Base-by-base conservation (phyloP, 192 early-diverging fungal genomes). In the Podila clonocystis region DNA sequence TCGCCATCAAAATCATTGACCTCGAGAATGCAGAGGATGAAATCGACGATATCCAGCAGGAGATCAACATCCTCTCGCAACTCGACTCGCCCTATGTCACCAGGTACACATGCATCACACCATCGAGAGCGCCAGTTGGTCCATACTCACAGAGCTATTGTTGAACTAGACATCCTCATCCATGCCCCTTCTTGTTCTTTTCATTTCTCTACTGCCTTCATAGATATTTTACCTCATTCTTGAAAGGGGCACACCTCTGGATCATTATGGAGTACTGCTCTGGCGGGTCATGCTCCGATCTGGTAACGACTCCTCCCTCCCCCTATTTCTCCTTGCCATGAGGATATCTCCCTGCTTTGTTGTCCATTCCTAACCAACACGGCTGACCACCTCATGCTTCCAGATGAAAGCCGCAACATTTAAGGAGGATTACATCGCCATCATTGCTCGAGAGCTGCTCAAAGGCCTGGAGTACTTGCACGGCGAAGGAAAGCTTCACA, bases 261-360 rank as follows among this genome's bases (percentile, higher is more conserved):
- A 97, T 98, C 41, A 92, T 97, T n/a, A 98, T 97, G 96, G 96
- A 97, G 84, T 97, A 93, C 78, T 97, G 95, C 82, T 91, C 88
- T 58, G 97, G 97, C 50, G 97, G 97, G 20, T 96, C 95, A 19
- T 97, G 96, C 74, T 90, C 93, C n/a, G 96, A 99, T 74, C 87
- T 99, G 70, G 93, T 95, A 87, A 66, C 75, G 41, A 15, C 41
- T 4, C 48, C n/a, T 4, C 31, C 2, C 5, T 3, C 5, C 15
- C 17, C 24, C 20, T 7, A 5, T 34, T 50, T 50, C 12, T 19
- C 22, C 63, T 24, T 45, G 50, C 19, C 13, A 19, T 12, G 58
- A 17, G 30, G 31, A 22, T 50, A 60, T 29, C 22, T 50, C 26
- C 26, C 13, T 58, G 34, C 19, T 15, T 50, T 79, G 20, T 55